A percentile compares a stretch with the other conserved stretches of the same genome.
Evolutionary conservation across 352 stramenopile genomes (phyloP).

Genomic region (Globisporangium paddicum): DNA sequence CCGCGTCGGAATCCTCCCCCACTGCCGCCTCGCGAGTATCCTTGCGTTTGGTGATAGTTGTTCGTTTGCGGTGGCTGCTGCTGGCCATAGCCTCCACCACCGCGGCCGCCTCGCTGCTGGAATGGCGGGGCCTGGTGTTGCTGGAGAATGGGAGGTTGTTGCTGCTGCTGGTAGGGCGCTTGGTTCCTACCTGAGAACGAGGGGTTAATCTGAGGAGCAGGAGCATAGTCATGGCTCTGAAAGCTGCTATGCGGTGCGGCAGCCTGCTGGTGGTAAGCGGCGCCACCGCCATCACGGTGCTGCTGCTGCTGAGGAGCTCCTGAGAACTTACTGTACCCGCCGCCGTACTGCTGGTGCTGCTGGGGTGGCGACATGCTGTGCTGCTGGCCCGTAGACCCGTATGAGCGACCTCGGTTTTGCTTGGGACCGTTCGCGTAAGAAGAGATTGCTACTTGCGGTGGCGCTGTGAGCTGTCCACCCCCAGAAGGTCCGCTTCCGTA

Average conservation of each 20-base stretch:
- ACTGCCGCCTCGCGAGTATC: slow-evolving; percentile 19
- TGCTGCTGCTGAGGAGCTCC: slow-evolving; percentile 9
- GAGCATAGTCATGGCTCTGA: slow-evolving; percentile 11
- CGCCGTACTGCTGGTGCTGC: slow-evolving; percentile 8
- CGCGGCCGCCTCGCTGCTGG: slow-evolving; percentile 15
- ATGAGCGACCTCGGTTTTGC: slow-evolving; percentile 4
- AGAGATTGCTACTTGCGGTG: slow-evolving; percentile 6
- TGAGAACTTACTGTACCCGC: slow-evolving; percentile 11
- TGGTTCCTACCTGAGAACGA: slow-evolving; percentile 15
- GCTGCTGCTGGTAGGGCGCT: slow-evolving; percentile 18
- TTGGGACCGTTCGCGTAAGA: slow-evolving; percentile 14
- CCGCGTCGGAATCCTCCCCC: slow-evolving; percentile 10
- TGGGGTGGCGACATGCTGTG: slow-evolving; percentile 2
- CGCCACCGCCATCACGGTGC: not conserved
- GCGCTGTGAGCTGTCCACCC: not conserved
- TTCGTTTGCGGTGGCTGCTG: slow-evolving; percentile 5
- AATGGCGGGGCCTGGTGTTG: slow-evolving; percentile 8
- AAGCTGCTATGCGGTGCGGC: slow-evolving; percentile 1
- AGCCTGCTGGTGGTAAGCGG: slow-evolving; percentile 11
- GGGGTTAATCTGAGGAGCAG: slow-evolving; percentile 3
- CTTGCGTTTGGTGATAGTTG: slow-evolving; percentile 11
- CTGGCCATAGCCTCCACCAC: slow-evolving; percentile 13
- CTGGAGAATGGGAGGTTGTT: slow-evolving; percentile 5
- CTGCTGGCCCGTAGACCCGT: not conserved
- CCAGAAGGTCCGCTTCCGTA: slow-evolving; percentile 6